Evolutionary conservation across 306 rosid genomes (phyloP), one percentile per base, ranked within the genome.

Genomic region (Quercus alba): DNA sequence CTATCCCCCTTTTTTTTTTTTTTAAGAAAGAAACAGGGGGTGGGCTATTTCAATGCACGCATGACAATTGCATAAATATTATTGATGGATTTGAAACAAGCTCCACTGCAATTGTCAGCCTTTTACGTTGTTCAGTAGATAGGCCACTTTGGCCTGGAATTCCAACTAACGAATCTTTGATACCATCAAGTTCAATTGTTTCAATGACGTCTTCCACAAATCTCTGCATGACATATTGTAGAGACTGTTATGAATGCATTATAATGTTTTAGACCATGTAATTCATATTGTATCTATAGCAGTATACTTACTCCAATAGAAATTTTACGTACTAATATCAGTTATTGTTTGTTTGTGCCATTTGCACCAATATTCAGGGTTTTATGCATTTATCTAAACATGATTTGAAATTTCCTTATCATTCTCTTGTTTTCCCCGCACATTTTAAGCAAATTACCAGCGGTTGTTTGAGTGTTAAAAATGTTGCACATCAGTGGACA

Each of bases 31-130:
- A 25, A 25, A 25, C 26, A 25, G 26, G 26, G 26, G 26, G 26
- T 25, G 26, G 26, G 26, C 26, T 25, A 1, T 25, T 25, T 25
- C 26, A 25, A 25, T 25, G 26, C 26, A 25, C 26, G 26, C 26
- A 25, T 25, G 26, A 25, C 1, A 25, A 25, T 25, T 25, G 26
- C 97, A 92, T 92, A 81, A 92, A 90, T 77, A 92, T 88, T 78
- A 92, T 92, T 13, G 94, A 90, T 73, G 97, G 97, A 84, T 92
- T 92, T 76, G 97, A 89, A 69, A 92, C 89, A 69, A 92, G 91
- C 85, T 92, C 97, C 82, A 92, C 94, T 19, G 94, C 97, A 74
- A 92, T 89, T 51, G 97, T 92, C 66, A 92, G 89, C 56, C 97
- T 84, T 84, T 92, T 92, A 20, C 94, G 90, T 56, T 88, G 97